Conservation (phyloP, 306 rosid species). For the Quercus ilex region DNA sequence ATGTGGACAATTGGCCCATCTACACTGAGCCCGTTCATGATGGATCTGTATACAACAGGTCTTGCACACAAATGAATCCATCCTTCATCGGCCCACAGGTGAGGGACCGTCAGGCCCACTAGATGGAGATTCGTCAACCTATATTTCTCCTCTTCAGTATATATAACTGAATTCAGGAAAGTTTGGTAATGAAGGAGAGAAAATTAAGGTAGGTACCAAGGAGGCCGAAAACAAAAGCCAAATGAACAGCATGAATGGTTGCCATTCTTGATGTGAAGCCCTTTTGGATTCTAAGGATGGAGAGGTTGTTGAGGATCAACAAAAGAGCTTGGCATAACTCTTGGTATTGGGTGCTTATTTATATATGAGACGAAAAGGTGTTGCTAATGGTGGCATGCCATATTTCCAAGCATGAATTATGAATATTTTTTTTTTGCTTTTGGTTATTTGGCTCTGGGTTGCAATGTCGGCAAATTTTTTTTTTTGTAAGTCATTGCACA, state of each 20-base stretch:
- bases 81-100: too few species aligned
- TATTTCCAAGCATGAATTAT: too few species aligned
- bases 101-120: too few species aligned
- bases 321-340: background rate
- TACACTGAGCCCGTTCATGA: too few species aligned
- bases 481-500: too few species aligned
- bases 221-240: constrained; percentile 41
- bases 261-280: constrained; percentile 25
- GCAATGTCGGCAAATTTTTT: too few species aligned
- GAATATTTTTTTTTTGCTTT: background rate
- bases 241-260: background rate
- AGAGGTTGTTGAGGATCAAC: background rate
- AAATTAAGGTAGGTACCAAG: constrained; percentile 23
- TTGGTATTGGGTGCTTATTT: background rate
- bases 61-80: too few species aligned
- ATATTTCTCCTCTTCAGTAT: too few species aligned
- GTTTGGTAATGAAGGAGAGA: background rate
- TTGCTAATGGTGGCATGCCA: background rate
- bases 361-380: background rate
- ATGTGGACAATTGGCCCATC: too few species aligned
- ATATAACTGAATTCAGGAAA: background rate
- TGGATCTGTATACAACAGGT: too few species aligned
- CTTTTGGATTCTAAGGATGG: background rate
- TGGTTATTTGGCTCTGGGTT: background rate
- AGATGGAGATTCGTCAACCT: too few species aligned